Conservation (phyloP, 2,329 filamentous ascomycete genomes). For the Fusarium burgessii region DNA sequence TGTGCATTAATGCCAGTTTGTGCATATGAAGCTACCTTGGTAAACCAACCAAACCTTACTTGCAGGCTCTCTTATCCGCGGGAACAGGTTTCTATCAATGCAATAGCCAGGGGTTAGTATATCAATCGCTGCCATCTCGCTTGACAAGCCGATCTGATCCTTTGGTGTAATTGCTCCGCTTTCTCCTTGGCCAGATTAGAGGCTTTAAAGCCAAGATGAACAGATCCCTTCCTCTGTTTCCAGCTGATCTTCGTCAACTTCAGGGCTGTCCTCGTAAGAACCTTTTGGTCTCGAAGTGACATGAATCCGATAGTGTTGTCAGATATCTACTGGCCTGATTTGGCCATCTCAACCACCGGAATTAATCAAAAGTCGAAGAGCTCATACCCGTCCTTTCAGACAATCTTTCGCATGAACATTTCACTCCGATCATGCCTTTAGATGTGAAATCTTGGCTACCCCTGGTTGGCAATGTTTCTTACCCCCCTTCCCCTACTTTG, state of each 20-base stretch:
- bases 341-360: too few species aligned
- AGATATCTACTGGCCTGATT: background rate
- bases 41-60: background rate
- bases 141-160: constrained; percentile 33
- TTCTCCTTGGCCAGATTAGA: background rate
- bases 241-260: background rate
- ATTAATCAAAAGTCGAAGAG: background rate
- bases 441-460: background rate
- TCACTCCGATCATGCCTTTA: background rate
- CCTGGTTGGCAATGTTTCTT: background rate
- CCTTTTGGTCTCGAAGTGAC: background rate
- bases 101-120: constrained; percentile 24
- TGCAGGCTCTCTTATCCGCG: constrained; percentile 7
- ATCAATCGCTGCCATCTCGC: constrained; percentile 33
- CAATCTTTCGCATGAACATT: background rate
- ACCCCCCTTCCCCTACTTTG: background rate
- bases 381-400: background rate
- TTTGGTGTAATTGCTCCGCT: constrained; percentile 25
- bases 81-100: constrained; percentile 25
- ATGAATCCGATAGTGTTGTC: background rate
- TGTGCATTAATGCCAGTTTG: constrained; percentile 14
- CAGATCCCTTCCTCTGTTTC: background rate
- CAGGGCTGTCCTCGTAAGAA: too few species aligned
- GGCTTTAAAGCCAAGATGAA: constrained; percentile 6
- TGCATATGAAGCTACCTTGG: background rate